Evolutionary conservation across 192 early-diverging fungal species (phyloP).

Genomic region (Backusella tarrabulga): DNA sequence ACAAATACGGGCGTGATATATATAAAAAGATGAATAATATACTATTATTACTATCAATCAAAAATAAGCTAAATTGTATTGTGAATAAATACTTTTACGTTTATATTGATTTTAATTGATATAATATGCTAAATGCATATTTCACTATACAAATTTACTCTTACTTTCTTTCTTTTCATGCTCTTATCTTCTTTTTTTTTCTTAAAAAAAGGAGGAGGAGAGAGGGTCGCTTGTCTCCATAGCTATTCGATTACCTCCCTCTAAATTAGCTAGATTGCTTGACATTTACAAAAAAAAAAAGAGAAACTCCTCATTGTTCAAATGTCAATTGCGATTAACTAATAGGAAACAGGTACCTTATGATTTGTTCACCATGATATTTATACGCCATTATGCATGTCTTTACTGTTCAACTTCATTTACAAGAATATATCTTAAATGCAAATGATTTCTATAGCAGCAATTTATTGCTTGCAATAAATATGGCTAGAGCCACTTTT

Average conservation of each 20-base stretch:
- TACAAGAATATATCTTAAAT: no score
- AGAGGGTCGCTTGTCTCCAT: background rate
- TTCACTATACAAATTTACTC: background rate
- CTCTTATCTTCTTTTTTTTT: background rate
- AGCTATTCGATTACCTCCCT: background rate
- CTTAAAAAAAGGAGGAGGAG: background rate
- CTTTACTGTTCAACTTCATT: background rate
- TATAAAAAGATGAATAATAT: background rate
- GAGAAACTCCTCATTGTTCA: background rate
- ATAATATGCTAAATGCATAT: background rate
- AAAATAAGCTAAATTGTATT: background rate
- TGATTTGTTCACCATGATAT: background rate
- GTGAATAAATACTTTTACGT: background rate
- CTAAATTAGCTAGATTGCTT: background rate
- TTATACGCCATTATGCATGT: background rate
- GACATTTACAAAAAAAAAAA: background rate
- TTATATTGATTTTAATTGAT: constrained; percentile 6
- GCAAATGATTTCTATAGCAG: no score
- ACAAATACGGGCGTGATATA: background rate
- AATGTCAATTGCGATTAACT: background rate
- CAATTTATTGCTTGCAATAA: background rate
- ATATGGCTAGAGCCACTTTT: background rate
- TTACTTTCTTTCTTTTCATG: background rate
- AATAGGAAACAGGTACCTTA: background rate
- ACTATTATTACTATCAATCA: background rate